These are phyloP conservation scores for Stereum hirsutum DNA, from an alignment of 1,284 basidiomycete species.

Conservation along the genomic window DNA sequence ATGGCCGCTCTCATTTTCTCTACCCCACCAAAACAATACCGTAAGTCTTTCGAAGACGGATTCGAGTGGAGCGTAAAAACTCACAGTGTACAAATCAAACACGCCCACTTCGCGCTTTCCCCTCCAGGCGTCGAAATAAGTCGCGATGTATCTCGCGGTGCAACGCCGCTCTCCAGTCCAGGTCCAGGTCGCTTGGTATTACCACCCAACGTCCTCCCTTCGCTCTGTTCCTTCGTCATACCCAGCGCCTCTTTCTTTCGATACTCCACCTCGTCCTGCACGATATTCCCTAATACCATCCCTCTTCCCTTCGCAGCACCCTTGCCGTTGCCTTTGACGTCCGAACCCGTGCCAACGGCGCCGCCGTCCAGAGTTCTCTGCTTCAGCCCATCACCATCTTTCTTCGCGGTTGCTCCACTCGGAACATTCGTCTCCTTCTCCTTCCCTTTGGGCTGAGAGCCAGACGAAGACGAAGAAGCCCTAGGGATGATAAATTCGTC, in stretches of 20 bases:
- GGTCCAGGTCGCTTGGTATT: too few species aligned
- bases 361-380: too few species aligned
- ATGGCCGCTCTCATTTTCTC: slow-evolving; percentile 36
- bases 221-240: too few species aligned
- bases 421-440: background rate
- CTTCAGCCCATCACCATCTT: too few species aligned
- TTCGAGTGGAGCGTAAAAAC: slow-evolving; percentile 14
- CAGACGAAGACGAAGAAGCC: background rate
- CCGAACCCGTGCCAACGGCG: background rate
- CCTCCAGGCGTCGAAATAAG: too few species aligned
- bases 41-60: background rate
- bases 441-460: background rate
- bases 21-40: slow-evolving; percentile 19
- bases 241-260: slow-evolving; percentile 40
- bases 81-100: slow-evolving; percentile 47
- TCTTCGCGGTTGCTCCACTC: too few species aligned
- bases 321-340: background rate
- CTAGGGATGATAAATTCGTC: slow-evolving; percentile 36
- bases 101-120: too few species aligned
- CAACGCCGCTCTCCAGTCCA: too few species aligned
- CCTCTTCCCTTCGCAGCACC: slow-evolving; percentile 3
- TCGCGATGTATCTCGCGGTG: too few species aligned
- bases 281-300: slow-evolving; percentile 28
- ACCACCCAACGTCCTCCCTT: too few species aligned
- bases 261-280: slow-evolving; percentile 34